Base-by-base conservation (phyloP, 164 flowering plant genomes). In the Annona squamosa region DNA sequence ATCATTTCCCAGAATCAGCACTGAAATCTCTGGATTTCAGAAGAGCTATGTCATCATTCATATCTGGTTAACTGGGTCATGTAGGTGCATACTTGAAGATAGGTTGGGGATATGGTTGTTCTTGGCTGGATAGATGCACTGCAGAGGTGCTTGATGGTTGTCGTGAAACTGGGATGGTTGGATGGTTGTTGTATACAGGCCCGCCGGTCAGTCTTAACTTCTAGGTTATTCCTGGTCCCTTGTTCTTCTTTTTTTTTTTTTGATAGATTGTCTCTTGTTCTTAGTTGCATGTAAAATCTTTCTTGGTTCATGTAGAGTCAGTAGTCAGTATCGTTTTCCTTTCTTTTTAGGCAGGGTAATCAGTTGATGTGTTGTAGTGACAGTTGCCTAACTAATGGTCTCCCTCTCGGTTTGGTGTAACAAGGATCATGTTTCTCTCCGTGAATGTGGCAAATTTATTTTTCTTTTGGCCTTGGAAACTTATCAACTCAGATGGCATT, bases 41-140 rank as follows among this genome's bases (percentile, higher is more conserved):
- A 73, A 76, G 86, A 75, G 92, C 97, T 68, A 87, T 94, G 92
- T 89, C 97, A 3, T 89, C 97, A 3, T 68, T 74, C 72, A 73
- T 88, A 76, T 81, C 94, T 45, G 79, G 86, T 70, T 79, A 85
- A 84, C 45, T 57, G 66, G 64, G 5, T 4, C 46, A 12, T n/a
- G 46, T 61, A 63, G 19, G 46, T 26, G 3, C 16, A 19, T 42
- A 42, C 68, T 68, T 45, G 70, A 17, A 18, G 46, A 68, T 26
- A 46, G 52, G 3, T 46, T 66, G 47, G 43, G 70, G 46, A 41
- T 66, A 41, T 64, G 67, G 67, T 43, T 66, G 37, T 26, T 26
- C 37, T 26, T 26, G 0, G 37, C 37, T 26, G 37, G 37, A 26
- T 26, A 26, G 37, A 26, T 26, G 37, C 0, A 26, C 37, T 26